A percentile compares a stretch with the other conserved stretches of the same genome.
phyloP scores from a whole-genome alignment of 2,329 filamentous ascomycete species.

The Talaromyces sp. region DNA sequence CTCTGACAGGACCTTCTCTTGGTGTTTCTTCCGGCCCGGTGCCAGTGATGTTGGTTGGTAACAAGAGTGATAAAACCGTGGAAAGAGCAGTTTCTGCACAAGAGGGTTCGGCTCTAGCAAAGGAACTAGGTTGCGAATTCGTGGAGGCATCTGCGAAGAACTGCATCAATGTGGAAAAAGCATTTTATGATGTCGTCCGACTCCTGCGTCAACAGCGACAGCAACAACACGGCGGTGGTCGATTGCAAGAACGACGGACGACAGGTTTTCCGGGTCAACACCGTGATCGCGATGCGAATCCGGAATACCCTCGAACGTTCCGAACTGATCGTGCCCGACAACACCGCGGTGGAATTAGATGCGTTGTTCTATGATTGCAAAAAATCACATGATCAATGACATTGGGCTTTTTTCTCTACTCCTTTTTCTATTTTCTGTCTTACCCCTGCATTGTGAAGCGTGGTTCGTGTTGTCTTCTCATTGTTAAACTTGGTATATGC shows the following conservation, averaged over 20 bases:
- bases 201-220: slow-evolving; percentile 82
- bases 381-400: neutral
- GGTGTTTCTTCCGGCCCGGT: slow-evolving; percentile 60
- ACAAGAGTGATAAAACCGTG: slow-evolving; percentile 95
- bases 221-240: slow-evolving; percentile 38
- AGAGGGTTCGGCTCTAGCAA: slow-evolving; percentile 86
- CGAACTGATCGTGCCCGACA: slow-evolving; percentile 37
- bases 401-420: slow-evolving; percentile 4
- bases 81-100: slow-evolving; percentile 96
- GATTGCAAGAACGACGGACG: slow-evolving; percentile 35
- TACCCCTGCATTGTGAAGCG: slow-evolving; percentile 18
- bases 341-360: slow-evolving; percentile 37
- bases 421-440: neutral
- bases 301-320: slow-evolving; percentile 40
- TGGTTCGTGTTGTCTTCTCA: slow-evolving; percentile 16
- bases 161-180: slow-evolving; percentile 97
- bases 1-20: slow-evolving; percentile 41
- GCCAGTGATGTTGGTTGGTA: slow-evolving; percentile 96
- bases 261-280: slow-evolving; percentile 34
- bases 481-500: slow-evolving; percentile 16
- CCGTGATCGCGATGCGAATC: slow-evolving; percentile 37
- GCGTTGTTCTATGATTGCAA: slow-evolving; percentile 35
- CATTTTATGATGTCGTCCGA: slow-evolving; percentile 95
- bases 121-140: slow-evolving; percentile 91
- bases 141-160: slow-evolving; percentile 97